These are phyloP conservation scores for Neofusicoccum sp. DNA, from an alignment of 2,329 filamentous ascomycete species.

Conservation along the genomic window DNA sequence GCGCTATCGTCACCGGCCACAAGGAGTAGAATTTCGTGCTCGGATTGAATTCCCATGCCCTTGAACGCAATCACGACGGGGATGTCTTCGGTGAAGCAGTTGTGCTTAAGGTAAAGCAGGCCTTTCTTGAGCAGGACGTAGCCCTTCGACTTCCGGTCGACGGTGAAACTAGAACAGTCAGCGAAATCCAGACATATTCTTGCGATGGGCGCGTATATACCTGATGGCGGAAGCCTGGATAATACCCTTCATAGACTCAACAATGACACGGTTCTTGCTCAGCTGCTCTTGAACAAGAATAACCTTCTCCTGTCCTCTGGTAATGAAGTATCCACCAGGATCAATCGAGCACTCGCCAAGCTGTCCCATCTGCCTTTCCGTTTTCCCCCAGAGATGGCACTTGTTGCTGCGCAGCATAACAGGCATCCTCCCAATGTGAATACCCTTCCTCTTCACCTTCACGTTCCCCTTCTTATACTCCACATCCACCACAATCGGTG, in stretches of 20 bases:
- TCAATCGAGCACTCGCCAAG: constrained; percentile 96
- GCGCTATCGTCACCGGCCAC: constrained; percentile 82
- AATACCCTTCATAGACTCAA: constrained; percentile 91
- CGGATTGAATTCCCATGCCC: constrained; percentile 87
- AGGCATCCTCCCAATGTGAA: constrained; percentile 85
- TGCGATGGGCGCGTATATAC: constrained; percentile 31
- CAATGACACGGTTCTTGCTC: constrained; percentile 98
- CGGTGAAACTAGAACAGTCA: constrained; percentile 70
- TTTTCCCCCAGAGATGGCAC: constrained; percentile 80
- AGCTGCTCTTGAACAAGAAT: constrained; percentile 97
- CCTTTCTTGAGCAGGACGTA: constrained; percentile 96
- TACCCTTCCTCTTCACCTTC: constrained; percentile 67
- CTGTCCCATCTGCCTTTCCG: constrained; percentile 81
- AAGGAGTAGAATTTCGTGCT: constrained; percentile 90
- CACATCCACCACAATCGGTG: constrained; percentile 89
- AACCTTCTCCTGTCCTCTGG: constrained; percentile 96
- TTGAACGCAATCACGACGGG: constrained; percentile 92
- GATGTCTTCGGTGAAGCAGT: constrained; percentile 88
- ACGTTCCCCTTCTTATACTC: constrained; percentile 81
- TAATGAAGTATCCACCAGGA: constrained; percentile 96
- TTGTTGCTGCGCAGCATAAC: constrained; percentile 97
- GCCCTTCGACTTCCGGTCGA: constrained; percentile 96
- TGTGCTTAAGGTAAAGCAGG: constrained; percentile 83
- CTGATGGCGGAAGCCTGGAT: constrained; percentile 91
- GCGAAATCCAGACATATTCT: background rate